Evolutionary conservation across 1,284 basidiomycete genomes (phyloP).

Genomic region (Leccinum pachyderme): DNA sequence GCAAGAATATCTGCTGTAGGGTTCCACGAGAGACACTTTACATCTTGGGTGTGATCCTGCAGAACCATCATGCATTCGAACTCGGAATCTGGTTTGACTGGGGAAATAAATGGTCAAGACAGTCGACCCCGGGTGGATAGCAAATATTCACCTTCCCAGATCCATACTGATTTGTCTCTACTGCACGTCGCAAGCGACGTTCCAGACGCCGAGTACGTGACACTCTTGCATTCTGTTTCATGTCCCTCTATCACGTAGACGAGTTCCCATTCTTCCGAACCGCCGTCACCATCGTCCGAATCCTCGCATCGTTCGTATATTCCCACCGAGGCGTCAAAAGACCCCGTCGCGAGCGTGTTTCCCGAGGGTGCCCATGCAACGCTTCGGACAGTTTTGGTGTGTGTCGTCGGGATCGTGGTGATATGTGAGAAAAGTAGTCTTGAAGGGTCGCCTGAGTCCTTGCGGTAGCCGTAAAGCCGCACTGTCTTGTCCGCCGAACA

Average conservation of each 20-base stretch:
- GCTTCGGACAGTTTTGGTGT: slow-evolving; percentile 88
- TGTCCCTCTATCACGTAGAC: slow-evolving; percentile 90
- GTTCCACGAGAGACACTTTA: slow-evolving; percentile 95
- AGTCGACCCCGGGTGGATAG: not conserved
- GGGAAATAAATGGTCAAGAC: not conserved
- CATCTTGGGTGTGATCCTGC: slow-evolving; percentile 98
- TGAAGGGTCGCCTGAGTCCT: slow-evolving; percentile 30
- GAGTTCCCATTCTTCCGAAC: slow-evolving; percentile 75
- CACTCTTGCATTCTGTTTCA: slow-evolving; percentile 96
- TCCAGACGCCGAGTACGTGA: slow-evolving; percentile 82
- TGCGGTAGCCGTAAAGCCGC: slow-evolving; percentile 75
- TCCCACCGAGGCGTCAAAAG: slow-evolving; percentile 92
- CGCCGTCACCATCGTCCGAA: slow-evolving; percentile 43
- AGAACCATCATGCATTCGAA: slow-evolving; percentile 95
- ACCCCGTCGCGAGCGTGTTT: slow-evolving; percentile 86
- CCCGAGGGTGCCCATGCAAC: slow-evolving; percentile 92
- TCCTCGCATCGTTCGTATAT: slow-evolving; percentile 79
- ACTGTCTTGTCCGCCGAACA: slow-evolving; percentile 95
- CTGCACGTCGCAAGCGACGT: slow-evolving; percentile 89
- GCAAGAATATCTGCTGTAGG: slow-evolving; percentile 96
- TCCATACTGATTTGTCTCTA: slow-evolving; percentile 97
- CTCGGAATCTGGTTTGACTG: slow-evolving; percentile 88
- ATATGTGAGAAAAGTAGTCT: slow-evolving; percentile 50
- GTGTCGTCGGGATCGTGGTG: slow-evolving; percentile 76
- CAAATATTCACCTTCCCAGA: slow-evolving; percentile 87